Evolutionary conservation across 108 stramenopile genomes (phyloP), one percentile per base, ranked within the genome.

Genomic region (Cyclostephanos tholiformis): DNA sequence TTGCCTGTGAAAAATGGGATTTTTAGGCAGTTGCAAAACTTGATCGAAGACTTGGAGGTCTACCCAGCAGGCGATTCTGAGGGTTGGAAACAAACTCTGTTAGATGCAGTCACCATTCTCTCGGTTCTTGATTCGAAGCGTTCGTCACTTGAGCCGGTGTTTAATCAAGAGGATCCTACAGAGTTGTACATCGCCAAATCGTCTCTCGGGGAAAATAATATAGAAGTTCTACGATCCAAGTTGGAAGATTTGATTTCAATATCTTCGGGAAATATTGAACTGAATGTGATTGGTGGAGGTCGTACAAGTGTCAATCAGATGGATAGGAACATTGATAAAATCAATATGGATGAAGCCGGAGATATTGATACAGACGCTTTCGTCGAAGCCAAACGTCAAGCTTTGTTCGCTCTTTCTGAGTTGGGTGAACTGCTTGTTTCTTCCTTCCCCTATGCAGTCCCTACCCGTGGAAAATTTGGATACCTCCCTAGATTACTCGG

Each of bases 401-500:
- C 89, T 44, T 73, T 94, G 41, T 72, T 89, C 12, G 76, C 86
- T n/a, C 63, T 95, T 39, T 74, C 86, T 30, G 87, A 88, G 26
- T 32, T 91, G 32, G 93, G 93, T 43, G 93, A 92, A 76, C 56
- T 89, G 44, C 50, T 86, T 25, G 91, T 92, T 2, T 77, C 82
- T 13, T 51, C 74, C 44, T 92, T 84, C 62, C 91, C 91, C 0
- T 92, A 88, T 62, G 75, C 82, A 2, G 87, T 92, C 9, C 93
- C 93, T 13, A 80, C 83, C 1, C 56, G 87, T 44, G 93, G 91
- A 27, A 92, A 83, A 66, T 95, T 88, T 70, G 84, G 86, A 38
- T 91, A 87, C 57, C 72, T 95, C 48, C 93, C 93, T 19, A 79
- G 93, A 41, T 61, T 95, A 11, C 55, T 87, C 63, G 93, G 93